Base-by-base conservation (phyloP, 2,329 filamentous ascomycete genomes). In the Salinomyces thailandicus region DNA sequence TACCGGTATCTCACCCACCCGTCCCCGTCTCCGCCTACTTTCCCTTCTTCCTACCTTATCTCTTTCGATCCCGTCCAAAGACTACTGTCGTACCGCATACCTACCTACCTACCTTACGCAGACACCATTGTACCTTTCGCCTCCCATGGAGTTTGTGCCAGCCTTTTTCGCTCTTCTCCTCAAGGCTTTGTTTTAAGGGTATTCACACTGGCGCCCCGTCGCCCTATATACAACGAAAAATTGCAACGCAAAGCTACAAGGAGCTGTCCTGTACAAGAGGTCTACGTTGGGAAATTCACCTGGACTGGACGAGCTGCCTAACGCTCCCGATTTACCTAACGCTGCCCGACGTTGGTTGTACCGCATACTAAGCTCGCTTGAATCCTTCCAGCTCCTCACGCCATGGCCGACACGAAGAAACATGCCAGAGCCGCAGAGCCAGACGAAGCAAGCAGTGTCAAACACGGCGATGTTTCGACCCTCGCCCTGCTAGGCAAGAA, bases 401-500 rank as follows among this genome's bases (percentile, higher is more conserved):
- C 22, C 22, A 26, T 26, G 22, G 22, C 22, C 9, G n/a, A 9
- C 22, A 9, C 22, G 9, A 26, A 26, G 22, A 26, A 8, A 9
- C 22, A 26, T n/a, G 9, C 22, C n/a, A n/a, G 9, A 9, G n/a
- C 22, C 9, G 9, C 22, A 9, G n/a, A n/a, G 9, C 22, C 22
- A 26, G 22, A n/a, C 22, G 22, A 17, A 14, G 9, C 28, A 14
- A 14, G 28, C 18, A 16, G 5, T 14, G 17, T 18, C 19, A 40
- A 44, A 26, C 41, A 38, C 12, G 38, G 47, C 28, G 63, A 67
- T 44, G 53, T 50, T 32, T 56, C 53, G 35, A 54, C 53, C 13
- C 52, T 67, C 34, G 63, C 62, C 17, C 49, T 61, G 19, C 55
- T 66, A 14, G 63, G 63, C 42, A 66, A 67, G 50, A 66, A 64